phyloP scores from a whole-genome alignment of 1,284 basidiomycete genomes.

The Apiotrichum porosum region DNA sequence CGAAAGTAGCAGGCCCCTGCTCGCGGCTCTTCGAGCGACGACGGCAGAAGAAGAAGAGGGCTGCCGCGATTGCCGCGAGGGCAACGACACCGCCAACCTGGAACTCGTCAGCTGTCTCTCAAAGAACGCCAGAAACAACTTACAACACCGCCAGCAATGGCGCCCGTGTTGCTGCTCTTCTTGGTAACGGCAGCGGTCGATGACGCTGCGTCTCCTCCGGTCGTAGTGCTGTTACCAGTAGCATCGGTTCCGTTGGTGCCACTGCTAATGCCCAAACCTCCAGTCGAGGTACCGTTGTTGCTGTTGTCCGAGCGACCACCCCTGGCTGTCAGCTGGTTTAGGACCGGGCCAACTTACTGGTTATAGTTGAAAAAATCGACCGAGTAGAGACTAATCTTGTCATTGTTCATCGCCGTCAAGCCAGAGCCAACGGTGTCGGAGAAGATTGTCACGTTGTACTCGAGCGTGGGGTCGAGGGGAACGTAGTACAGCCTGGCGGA shows the following conservation, averaged over 20 bases:
- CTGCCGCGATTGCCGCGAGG: background rate
- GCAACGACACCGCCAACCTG: background rate
- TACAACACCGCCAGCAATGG: background rate
- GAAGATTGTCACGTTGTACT: background rate
- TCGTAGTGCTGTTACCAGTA: background rate
- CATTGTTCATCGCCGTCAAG: background rate
- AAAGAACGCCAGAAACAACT: background rate
- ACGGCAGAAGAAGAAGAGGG: background rate
- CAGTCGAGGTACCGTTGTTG: background rate
- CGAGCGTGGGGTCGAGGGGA: background rate
- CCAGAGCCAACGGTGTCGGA: background rate
- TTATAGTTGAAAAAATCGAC: background rate
- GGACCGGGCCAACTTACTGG: too few species aligned
- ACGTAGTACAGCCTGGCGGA: background rate
- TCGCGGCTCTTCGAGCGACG: background rate
- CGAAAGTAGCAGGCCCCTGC: background rate
- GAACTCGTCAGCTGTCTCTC: too few species aligned
- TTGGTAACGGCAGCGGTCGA: background rate
- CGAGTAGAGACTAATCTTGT: background rate
- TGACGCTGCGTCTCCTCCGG: background rate
- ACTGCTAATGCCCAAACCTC: background rate
- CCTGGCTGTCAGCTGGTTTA: too few species aligned
- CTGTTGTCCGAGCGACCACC: too few species aligned
- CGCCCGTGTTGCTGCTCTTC: background rate
- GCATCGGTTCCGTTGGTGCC: background rate